A percentile compares a stretch with the other conserved stretches of the same genome.
phyloP scores from a whole-genome alignment of 2,329 filamentous ascomycete species.

The Hymenotorrendiella dingleyae region DNA sequence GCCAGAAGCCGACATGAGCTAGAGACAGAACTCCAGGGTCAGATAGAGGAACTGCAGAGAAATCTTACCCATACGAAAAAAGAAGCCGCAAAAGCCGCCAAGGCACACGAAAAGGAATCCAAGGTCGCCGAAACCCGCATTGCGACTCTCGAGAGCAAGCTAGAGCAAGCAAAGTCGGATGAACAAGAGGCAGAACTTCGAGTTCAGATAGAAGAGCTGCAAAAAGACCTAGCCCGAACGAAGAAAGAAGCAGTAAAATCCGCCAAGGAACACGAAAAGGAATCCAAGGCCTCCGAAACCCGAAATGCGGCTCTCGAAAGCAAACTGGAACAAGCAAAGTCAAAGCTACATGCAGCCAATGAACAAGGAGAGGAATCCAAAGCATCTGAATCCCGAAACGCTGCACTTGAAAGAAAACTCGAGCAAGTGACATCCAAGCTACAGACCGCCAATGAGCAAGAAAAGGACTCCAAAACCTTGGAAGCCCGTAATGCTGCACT shows the following conservation, averaged over 20 bases:
- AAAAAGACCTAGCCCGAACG: slow-evolving; percentile 31
- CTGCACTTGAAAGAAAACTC: not conserved
- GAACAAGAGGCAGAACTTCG: slow-evolving; percentile 30
- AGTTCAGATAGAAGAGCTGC: slow-evolving; percentile 34
- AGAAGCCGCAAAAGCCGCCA: slow-evolving; percentile 39
- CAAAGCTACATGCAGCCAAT: slow-evolving; percentile 51
- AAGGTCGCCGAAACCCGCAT: slow-evolving; percentile 41
- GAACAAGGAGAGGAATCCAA: not conserved
- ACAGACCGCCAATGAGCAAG: slow-evolving; percentile 4
- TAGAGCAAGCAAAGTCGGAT: slow-evolving; percentile 37
- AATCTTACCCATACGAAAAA: slow-evolving; percentile 36
- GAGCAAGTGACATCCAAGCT: not conserved
- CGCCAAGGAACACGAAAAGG: slow-evolving; percentile 21
- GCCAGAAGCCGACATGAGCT: slow-evolving; percentile 32
- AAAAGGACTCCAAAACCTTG: slow-evolving; percentile 21
- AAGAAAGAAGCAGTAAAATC: slow-evolving; percentile 26
- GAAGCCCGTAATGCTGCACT: slow-evolving; percentile 28
- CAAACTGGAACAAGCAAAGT: slow-evolving; percentile 58
- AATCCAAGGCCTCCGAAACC: slow-evolving; percentile 5
- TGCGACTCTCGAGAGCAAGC: slow-evolving; percentile 35
- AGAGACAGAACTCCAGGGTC: not conserved
- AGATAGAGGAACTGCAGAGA: slow-evolving; percentile 3
- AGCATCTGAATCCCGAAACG: not conserved
- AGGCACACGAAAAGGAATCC: slow-evolving; percentile 36
- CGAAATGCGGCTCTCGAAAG: slow-evolving; percentile 57